Evolutionary conservation across 768 basidiomycete species (phyloP).

Genomic region (Dendrothele bispora): DNA sequence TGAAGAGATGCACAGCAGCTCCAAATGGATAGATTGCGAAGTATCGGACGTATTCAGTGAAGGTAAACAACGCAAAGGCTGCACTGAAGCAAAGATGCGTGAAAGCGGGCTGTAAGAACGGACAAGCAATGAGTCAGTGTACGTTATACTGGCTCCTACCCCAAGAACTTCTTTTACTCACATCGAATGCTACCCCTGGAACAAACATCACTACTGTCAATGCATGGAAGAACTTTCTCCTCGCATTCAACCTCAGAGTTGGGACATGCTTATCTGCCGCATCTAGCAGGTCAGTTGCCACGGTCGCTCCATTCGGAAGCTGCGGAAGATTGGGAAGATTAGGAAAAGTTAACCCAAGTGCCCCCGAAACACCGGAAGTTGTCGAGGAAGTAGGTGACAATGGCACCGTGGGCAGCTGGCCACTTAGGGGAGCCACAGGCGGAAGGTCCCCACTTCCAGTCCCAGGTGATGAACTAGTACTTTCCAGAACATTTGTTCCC

Average conservation of each 20-base stretch:
- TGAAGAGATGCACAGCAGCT: conserved; percentile 89
- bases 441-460: conserved; percentile 4
- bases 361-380: conserved; percentile 14
- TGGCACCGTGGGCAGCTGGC: conserved; percentile 6
- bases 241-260: conserved; percentile 84
- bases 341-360: conserved; percentile 42
- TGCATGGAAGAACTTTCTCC: conserved; percentile 96
- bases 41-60: conserved; percentile 96
- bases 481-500: not conserved
- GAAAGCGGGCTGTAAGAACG: conserved; percentile 81
- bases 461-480: not conserved
- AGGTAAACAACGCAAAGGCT: conserved; percentile 93
- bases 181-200: conserved; percentile 91
- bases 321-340: conserved; percentile 40
- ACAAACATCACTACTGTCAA: conserved; percentile 96
- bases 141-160: not conserved
- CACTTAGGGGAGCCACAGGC: not conserved
- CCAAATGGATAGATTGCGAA: conserved; percentile 98
- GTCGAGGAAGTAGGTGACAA: not conserved
- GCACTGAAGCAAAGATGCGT: conserved; percentile 92
- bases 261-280: conserved; percentile 90
- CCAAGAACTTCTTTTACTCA: conserved; percentile 39
- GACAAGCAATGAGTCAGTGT: not conserved
- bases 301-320: conserved; percentile 38
- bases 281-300: conserved; percentile 70